A percentile compares a stretch with the other conserved stretches of the same genome.
Conservation (phyloP, 805 yeast species). For the Hanseniaspora nectarophila region DNA sequence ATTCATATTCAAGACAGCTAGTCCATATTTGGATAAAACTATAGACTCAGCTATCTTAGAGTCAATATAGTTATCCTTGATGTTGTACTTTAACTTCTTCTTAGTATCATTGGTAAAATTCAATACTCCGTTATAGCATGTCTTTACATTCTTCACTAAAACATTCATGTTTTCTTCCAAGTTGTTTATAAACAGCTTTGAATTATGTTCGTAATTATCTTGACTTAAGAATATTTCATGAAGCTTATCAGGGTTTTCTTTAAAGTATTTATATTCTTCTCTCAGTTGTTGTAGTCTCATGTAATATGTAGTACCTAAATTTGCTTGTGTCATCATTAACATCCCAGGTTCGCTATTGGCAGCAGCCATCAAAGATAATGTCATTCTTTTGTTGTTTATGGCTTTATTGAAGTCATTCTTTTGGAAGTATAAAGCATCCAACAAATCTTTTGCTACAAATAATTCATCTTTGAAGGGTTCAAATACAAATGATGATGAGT, state of each 20-base stretch:
- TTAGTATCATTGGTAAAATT: conserved; percentile 30
- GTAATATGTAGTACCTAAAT: conserved; percentile 57
- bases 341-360: conserved; percentile 59
- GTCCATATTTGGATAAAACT: conserved; percentile 71
- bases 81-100: conserved; percentile 26
- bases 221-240: conserved; percentile 20
- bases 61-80: conserved; percentile 29
- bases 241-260: conserved; percentile 22
- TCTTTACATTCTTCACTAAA: conserved; percentile 28
- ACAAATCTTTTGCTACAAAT: conserved; percentile 63
- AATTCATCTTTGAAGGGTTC: conserved; percentile 66
- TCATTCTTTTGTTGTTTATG: conserved; percentile 45
- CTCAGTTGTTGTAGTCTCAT: conserved; percentile 56
- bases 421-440: conserved; percentile 57
- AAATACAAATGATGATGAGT: conserved; percentile 43
- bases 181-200: conserved; percentile 21
- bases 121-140: conserved; percentile 36
- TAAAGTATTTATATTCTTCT: conserved; percentile 31
- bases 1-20: conserved; percentile 69
- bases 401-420: conserved; percentile 58
- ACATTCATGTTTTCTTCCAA: conserved; percentile 19
- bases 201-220: conserved; percentile 19
- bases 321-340: conserved; percentile 51
- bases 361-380: conserved; percentile 61
- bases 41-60: conserved; percentile 48